phyloP scores from a whole-genome alignment of 179 eudicot genomes.

The Patellifolia procumbens region DNA sequence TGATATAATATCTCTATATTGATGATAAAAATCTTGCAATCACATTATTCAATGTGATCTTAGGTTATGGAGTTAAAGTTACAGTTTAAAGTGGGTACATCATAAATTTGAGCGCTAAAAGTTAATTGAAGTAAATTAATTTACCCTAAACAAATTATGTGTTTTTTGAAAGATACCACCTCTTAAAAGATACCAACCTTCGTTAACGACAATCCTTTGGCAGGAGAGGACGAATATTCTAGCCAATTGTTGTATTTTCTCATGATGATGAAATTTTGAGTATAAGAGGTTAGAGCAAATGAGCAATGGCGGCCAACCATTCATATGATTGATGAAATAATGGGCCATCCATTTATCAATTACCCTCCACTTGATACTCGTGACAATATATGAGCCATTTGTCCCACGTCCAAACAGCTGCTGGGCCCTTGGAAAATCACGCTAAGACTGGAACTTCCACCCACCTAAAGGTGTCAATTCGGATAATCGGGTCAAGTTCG shows the following conservation, averaged over 20 bases:
- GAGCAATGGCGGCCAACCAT: constrained; percentile 5
- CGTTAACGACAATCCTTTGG: background rate
- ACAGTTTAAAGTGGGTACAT: no score
- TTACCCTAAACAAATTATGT: no score
- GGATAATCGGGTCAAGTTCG: no score
- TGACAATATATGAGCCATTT: constrained; percentile 12
- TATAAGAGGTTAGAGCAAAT: background rate
- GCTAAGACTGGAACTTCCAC: background rate
- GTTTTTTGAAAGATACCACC: no score
- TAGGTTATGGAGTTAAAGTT: no score
- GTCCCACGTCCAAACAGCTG: background rate
- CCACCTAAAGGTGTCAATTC: no score
- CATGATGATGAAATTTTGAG: background rate
- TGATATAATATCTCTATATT: no score
- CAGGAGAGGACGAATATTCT: background rate
- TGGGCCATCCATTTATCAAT: constrained; percentile 2
- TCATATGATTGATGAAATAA: background rate
- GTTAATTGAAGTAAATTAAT: no score
- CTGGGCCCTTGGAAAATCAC: background rate
- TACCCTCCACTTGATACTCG: background rate
- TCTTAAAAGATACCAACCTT: background rate
- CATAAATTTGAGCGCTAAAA: no score
- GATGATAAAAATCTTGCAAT: no score
- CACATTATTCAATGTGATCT: no score
- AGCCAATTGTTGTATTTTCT: no score